Base-by-base conservation (phyloP, 2,329 filamentous ascomycete genomes). In the Arthroderma sp. region DNA sequence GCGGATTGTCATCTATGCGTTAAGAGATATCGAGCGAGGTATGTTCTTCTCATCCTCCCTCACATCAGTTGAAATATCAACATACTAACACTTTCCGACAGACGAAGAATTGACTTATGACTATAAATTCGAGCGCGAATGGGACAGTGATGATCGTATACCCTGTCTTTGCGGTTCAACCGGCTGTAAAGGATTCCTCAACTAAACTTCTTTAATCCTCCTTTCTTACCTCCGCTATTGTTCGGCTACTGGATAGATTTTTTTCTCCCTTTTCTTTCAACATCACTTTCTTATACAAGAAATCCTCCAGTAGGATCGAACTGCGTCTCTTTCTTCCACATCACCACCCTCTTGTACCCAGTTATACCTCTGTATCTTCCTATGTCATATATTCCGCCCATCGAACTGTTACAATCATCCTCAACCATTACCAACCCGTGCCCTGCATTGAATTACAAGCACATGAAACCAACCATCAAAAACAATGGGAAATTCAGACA, bases 51-150 rank as follows among this genome's bases (percentile, higher is more conserved):
- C 32, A 22, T 3, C 15, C 15, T 22, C 15, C 15, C 15, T 22
- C 15, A 22, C 15, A 22, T 22, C 15, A 22, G 15, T 3, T 2
- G 15, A 22, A 22, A 22, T 22, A 22, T 6, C 31, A 30, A 34
- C 15, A 31, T 50, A 46, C 62, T 60, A 56, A 68, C 55, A 33
- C 37, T 43, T 44, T 38, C 29, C 6, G 43, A 49, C 59, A 98
- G 91, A 95, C 62, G 91, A 98, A 68, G 91, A 98, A 72, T 80
- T 98, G 62, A 98, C 91, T 2, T 98, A 98, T 70, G 91, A 98
- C 71, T 98, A 98, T 76, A 98, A 98, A 66, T 98, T 98, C 64
- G 91, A 98, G 70, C 84, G 91, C 56, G 91, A 98, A 67, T 85
- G 93, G 58, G 87, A 87, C 58, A 93, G 86, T 55, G 78, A 87